Percentiles rank a stretch among this genome's conserved stretches.
Conservation (phyloP, 345 rosid genomes). For the Eucalyptus cloeziana region DNA sequence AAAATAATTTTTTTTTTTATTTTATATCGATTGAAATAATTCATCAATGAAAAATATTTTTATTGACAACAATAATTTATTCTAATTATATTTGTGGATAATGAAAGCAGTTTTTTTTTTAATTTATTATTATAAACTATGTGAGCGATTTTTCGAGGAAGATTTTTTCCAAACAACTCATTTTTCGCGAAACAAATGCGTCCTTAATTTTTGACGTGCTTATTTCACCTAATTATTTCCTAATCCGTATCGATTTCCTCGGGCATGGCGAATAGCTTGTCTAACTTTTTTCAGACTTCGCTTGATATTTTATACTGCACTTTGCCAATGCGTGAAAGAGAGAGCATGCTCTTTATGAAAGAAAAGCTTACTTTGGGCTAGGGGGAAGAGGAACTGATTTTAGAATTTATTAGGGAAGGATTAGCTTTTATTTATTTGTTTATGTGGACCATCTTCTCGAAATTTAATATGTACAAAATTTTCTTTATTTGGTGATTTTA, state of each 20-base stretch:
- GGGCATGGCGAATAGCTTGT: background rate
- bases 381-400: background rate
- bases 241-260: background rate
- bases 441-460: background rate
- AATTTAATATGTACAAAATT: background rate
- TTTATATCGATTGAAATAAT: too few species aligned
- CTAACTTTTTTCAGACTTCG: background rate
- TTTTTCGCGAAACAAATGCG: fast-evolving
- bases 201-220: background rate
- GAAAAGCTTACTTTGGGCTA: background rate
- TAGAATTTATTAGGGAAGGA: background rate
- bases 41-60: too few species aligned
- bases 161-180: too few species aligned
- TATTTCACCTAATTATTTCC: background rate
- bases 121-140: too few species aligned
- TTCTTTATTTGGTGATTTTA: background rate
- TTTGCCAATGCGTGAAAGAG: background rate
- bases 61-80: too few species aligned
- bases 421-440: background rate
- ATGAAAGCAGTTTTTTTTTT: too few species aligned
- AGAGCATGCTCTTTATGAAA: background rate
- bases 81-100: too few species aligned
- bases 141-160: fast-evolving
- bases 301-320: background rate
- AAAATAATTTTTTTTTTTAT: too few species aligned